These are phyloP conservation scores for Saccharomycopsis crataegensis DNA, from an alignment of 1,139 yeast species.

Conservation along the genomic window DNA sequence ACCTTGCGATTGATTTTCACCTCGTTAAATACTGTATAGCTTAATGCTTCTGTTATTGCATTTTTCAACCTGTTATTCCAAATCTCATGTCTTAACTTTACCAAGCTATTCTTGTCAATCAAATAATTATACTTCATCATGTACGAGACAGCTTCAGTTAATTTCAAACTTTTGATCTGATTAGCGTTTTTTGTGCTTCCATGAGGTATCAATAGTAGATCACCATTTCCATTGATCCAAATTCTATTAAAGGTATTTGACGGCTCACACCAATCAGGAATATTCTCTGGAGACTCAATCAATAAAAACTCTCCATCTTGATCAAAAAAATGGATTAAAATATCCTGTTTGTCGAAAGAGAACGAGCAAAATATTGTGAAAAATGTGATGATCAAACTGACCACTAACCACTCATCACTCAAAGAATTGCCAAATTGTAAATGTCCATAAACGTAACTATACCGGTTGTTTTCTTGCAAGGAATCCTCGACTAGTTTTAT, in stretches of 20 bases:
- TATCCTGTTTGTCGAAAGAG: conserved; percentile 22
- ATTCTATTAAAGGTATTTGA: conserved; percentile 35
- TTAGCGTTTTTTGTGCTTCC: conserved; percentile 17
- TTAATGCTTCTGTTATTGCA: background rate
- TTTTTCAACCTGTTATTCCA: background rate
- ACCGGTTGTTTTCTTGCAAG: background rate
- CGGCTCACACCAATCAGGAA: conserved; percentile 41
- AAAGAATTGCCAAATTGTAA: conserved; percentile 20
- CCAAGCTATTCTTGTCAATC: background rate
- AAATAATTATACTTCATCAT: conserved; percentile 1
- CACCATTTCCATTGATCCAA: conserved; percentile 34
- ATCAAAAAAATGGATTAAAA: conserved; percentile 44
- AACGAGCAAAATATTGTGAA: background rate
- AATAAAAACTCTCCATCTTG: conserved; percentile 51
- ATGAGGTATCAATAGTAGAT: conserved; percentile 30
- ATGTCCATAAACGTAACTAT: conserved; percentile 17
- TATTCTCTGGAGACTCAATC: conserved; percentile 38
- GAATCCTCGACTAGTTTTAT: conserved; percentile 13
- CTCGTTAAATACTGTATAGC: background rate
- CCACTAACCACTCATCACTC: conserved; percentile 1
- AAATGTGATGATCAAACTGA: background rate
- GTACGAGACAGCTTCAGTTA: conserved; percentile 5
- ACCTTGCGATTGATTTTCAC: background rate
- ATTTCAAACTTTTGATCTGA: background rate
- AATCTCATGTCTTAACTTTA: background rate